These are phyloP conservation scores for Trypethelium eluteriae DNA, from an alignment of 495 filamentous ascomycete species.

Conservation along the genomic window DNA sequence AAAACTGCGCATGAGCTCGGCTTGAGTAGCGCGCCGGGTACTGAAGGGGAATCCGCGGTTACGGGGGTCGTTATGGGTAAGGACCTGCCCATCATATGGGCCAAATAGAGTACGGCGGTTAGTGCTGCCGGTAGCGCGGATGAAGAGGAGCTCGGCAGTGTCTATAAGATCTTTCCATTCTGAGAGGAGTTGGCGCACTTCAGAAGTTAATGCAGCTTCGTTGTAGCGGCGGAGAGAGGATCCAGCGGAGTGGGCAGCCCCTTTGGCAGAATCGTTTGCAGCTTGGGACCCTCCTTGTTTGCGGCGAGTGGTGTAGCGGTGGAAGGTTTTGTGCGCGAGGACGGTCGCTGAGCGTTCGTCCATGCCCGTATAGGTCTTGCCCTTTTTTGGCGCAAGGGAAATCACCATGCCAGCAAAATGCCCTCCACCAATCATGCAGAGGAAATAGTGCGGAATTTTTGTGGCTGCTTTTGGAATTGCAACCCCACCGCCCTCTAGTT, in stretches of 20 bases:
- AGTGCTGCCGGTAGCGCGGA: conserved; percentile 78
- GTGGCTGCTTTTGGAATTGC: conserved; percentile 35
- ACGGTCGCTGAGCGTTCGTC: conserved; percentile 76
- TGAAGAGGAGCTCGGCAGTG: conserved; percentile 71
- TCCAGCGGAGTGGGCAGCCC: conserved; percentile 87
- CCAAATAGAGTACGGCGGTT: conserved; percentile 83
- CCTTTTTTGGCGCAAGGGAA: conserved; percentile 70
- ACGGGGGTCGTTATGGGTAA: conserved; percentile 74
- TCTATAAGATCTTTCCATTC: conserved; percentile 83
- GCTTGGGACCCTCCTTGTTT: conserved; percentile 96
- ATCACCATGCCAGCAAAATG: conserved; percentile 97
- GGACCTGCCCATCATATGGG: conserved; percentile 78
- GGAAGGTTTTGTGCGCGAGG: conserved; percentile 93
- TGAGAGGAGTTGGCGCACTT: conserved; percentile 67
- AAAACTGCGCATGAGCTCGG: conserved; percentile 86
- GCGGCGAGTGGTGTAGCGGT: conserved; percentile 88
- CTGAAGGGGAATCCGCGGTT: conserved; percentile 87
- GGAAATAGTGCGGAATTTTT: conserved; percentile 68
- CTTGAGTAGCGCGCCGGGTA: conserved; percentile 88
- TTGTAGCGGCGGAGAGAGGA: conserved; percentile 86
- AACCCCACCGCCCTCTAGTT: conserved; percentile 41
- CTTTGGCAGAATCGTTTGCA: conserved; percentile 83
- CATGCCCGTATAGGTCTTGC: conserved; percentile 59
- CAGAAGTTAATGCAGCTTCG: conserved; percentile 74
- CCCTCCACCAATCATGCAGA: conserved; percentile 97